Evolutionary conservation across 2,329 filamentous ascomycete genomes (phyloP).

Genomic region (Aspergillus neoniger): DNA sequence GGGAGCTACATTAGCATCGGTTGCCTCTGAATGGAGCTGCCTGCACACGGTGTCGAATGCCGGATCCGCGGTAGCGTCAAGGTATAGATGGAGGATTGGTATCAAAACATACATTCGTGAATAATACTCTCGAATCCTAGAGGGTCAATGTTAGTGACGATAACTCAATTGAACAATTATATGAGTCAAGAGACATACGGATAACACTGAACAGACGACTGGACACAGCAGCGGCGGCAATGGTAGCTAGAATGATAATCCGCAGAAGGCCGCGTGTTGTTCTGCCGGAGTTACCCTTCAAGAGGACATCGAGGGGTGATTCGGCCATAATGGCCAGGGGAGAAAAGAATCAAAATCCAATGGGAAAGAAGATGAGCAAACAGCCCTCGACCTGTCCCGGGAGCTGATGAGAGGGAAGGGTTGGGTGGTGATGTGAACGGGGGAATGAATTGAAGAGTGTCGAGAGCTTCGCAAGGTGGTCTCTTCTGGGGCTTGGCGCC

Average conservation of each 20-base stretch:
- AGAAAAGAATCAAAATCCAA: conserved; percentile 34
- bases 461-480: conserved; percentile 46
- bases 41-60: not conserved
- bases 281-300: conserved; percentile 75
- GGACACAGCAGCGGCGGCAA: conserved; percentile 86
- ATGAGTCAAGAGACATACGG: conserved; percentile 61
- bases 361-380: conserved; percentile 29
- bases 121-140: conserved; percentile 97
- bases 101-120: conserved; percentile 81
- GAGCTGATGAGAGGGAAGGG: conserved; percentile 23
- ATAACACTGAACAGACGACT: conserved; percentile 98
- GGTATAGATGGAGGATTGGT: conserved; percentile 18
- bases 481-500: conserved; percentile 44
- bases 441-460: conserved; percentile 20
- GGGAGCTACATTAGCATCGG: conserved; percentile 18
- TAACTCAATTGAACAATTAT: conserved; percentile 5
- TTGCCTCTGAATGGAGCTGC: conserved; percentile 8
- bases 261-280: conserved; percentile 83
- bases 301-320: conserved; percentile 58
- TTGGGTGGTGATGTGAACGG: conserved; percentile 26
- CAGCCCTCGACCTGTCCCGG: conserved; percentile 20
- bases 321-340: conserved; percentile 48
- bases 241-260: conserved; percentile 85
- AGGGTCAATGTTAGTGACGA: conserved; percentile 13
- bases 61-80: not conserved